Evolutionary conservation across 495 filamentous ascomycete genomes (phyloP), one percentile per base, ranked within the genome.

Genomic region (Hypoxylon trugodes): DNA sequence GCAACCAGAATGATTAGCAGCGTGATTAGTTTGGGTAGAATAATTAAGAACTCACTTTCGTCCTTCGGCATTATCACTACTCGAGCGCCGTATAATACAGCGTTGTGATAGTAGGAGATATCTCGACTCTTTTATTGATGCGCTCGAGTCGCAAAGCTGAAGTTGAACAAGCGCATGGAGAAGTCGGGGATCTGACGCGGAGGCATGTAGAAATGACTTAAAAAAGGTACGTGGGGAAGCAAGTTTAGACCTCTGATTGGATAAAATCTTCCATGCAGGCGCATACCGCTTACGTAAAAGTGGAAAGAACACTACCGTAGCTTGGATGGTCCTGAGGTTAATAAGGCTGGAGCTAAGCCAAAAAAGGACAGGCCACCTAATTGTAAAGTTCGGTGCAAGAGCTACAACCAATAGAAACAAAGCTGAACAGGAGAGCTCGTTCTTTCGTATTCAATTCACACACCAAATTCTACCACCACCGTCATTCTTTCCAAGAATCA

Each of bases 61-160:
- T 81, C 78, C 67, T 83, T 81, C 59, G 76, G 77, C 64, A 73
- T 76, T 51, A 62, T 72, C 67, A 32, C 35, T 0, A 15, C 10
- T 0, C 37, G 10, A 30, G 4, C 15, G 58, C 25, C 41, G 10
- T 51, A 41, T 47, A 30, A 18, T 24, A 38, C 33, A 43, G 41
- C 33, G 46, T 30, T 43, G 51, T 12, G 12, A 41, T 13, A 16
- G 12, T 10, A 16, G 33, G 40, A 22, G 18, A 49, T 4, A 19
- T n/a, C n/a, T n/a, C 18, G 15, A 41, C 13, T 52, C n/a, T 52
- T 6, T 43, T 21, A 40, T n/a, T n/a, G 25, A 37, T 50, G 47
- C 47, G 47, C 18, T 18, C 32, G 40, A 45, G 53, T 57, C 37
- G 53, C 18, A 38, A n/a, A 16, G 21, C 26, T 57, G 40, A 24